Percentiles rank a stretch among this genome's conserved stretches.
Conservation (phyloP, 345 rosid genomes). For the Ceriops zippeliana region DNA sequence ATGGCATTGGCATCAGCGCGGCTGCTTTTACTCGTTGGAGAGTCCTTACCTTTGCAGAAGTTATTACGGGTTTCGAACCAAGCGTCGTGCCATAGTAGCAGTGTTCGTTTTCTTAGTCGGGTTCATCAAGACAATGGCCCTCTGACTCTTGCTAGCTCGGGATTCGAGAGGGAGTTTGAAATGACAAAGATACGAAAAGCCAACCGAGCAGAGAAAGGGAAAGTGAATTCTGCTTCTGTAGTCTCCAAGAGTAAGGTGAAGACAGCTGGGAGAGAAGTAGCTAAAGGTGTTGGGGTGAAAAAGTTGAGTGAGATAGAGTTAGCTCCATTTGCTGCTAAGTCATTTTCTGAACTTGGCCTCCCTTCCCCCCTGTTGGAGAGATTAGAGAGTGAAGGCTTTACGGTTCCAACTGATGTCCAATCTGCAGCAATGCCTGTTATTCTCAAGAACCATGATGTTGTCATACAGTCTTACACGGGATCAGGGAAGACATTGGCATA, state of each 20-base stretch:
- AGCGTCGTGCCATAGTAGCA: constrained; percentile 29
- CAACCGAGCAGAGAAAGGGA: constrained; percentile 26
- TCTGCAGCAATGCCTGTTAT: constrained; percentile 77
- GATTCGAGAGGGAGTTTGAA: constrained; percentile 34
- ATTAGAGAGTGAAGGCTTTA: constrained; percentile 66
- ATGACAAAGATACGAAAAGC: constrained; percentile 22
- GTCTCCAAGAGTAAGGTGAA: constrained; percentile 38
- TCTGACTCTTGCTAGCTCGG: constrained; percentile 66
- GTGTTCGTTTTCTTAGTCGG: constrained; percentile 38
- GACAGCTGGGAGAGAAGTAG: constrained; percentile 26
- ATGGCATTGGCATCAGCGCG: constrained; percentile 48
- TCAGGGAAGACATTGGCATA: constrained; percentile 92
- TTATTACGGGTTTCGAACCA: constrained; percentile 40
- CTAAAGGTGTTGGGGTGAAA: constrained; percentile 35
- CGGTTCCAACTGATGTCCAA: constrained; percentile 81
- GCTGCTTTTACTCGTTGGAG: constrained; percentile 60
- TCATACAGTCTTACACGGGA: constrained; percentile 90
- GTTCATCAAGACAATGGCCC: constrained; percentile 40
- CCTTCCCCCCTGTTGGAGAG: constrained; percentile 59
- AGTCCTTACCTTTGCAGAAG: constrained; percentile 43
- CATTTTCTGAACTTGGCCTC: constrained; percentile 87
- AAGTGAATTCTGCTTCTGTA: constrained; percentile 18
- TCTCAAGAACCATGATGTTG: constrained; percentile 66
- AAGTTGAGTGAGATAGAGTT: constrained; percentile 43
- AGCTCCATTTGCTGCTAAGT: constrained; percentile 64